Conservation (phyloP, 73 alveolate genomes). For the Tetrahymena malaccensis region DNA sequence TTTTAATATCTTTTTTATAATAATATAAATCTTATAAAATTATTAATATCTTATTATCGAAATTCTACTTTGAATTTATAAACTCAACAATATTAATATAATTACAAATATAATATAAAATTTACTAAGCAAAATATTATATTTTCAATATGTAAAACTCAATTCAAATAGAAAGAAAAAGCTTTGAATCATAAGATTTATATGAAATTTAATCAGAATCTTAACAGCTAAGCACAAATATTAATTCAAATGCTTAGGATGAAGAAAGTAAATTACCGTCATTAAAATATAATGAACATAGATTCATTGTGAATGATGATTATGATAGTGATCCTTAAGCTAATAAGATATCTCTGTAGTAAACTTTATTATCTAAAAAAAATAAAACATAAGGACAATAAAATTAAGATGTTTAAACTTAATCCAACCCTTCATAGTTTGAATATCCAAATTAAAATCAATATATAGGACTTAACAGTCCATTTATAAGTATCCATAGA, state of each 20-base stretch:
- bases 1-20: no score
- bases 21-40: no score
- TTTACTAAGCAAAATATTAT: no score
- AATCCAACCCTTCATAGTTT: no score
- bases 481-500: background rate
- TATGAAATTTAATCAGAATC: background rate
- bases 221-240: background rate
- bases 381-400: background rate
- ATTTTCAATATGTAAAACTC: background rate
- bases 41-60: background rate
- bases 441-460: no score
- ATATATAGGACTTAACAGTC: background rate
- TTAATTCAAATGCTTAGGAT: background rate
- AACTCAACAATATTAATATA: no score
- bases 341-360: background rate
- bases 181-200: background rate
- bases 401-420: no score
- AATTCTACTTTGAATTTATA: background rate
- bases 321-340: background rate
- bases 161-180: background rate
- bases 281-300: background rate
- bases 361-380: background rate
- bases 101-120: no score
- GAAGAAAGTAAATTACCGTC: background rate
- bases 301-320: background rate